Evolutionary conservation across 768 basidiomycete genomes (phyloP), one percentile per base, ranked within the genome.

Genomic region (Cystobasidium tubakii): DNA sequence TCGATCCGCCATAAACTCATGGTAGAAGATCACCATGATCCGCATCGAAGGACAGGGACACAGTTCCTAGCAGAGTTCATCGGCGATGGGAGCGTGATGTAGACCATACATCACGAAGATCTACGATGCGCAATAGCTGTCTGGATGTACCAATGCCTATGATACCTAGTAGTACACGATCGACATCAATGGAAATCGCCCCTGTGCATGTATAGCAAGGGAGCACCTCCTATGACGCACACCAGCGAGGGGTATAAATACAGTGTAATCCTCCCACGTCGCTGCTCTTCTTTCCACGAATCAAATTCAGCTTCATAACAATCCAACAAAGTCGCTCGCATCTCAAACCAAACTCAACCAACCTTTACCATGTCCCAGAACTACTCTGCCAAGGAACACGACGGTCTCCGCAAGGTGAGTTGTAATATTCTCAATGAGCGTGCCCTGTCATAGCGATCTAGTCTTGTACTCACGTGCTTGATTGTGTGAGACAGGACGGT

Each of bases 351-450:
- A 12, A 29, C 25, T 29, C 25, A 55, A 7, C 7, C 57, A 15
- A 13, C 13, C 9, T 44, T 17, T 12, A 65, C 63, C 7, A 67
- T 67, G 66, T 29, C 66, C 10, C 23, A 67, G 12, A 46, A 54
- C 50, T 71, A 71, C 69, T 23, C 19, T 27, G 29, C 69, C n/a
- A 57, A 55, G 54, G 69, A 71, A 44, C 69, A 71, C 69, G 69
- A 71, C 42, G 69, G 69, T 42, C 69, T 71, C 69, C 69, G 69
- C 50, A 60, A 71, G 69, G 69, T 55, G 33, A 55, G 69, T 25
- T 53, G n/a, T n/a, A 64, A 29, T 12, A n/a, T n/a, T n/a, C n/a
- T 27, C n/a, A 27, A 25, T 29, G 31, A 12, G 25, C 57, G 57
- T n/a, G 46, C 15, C 46, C 46, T 50, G 15, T n/a, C 46, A 50